These are phyloP conservation scores for Rosa multiflora DNA, from an alignment of 306 rosid genomes.

Conservation along the genomic window DNA sequence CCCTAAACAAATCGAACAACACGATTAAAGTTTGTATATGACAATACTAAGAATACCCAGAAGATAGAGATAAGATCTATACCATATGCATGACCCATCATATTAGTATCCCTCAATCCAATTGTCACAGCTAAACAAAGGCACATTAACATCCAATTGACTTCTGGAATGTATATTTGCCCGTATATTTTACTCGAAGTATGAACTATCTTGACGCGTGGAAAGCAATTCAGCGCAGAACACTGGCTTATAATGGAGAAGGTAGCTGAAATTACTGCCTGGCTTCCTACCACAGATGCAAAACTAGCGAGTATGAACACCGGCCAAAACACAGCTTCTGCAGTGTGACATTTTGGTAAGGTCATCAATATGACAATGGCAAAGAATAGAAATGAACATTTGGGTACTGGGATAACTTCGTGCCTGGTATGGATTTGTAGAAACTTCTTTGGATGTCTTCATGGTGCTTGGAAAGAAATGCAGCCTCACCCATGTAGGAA, in stretches of 20 bases:
- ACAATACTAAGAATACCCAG: background rate
- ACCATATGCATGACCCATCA: constrained; percentile 79
- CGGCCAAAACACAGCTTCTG: constrained; percentile 80
- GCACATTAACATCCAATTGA: constrained; percentile 78
- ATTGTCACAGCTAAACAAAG: constrained; percentile 61
- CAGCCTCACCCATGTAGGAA: constrained; percentile 85
- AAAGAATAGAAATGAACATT: background rate
- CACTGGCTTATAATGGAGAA: constrained; percentile 73
- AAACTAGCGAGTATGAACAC: constrained; percentile 67
- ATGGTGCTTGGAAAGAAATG: constrained; percentile 69
- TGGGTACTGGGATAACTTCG: constrained; percentile 25
- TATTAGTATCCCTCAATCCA: constrained; percentile 63
- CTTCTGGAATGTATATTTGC: constrained; percentile 76
- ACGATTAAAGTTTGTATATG: constrained; percentile 19
- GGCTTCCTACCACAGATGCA: constrained; percentile 67
- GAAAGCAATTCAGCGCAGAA: constrained; percentile 66
- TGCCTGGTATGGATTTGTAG: constrained; percentile 72
- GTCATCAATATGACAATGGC: background rate
- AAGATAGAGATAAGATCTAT: constrained; percentile 11
- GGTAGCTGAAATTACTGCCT: constrained; percentile 73
- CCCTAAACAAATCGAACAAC: constrained; percentile 47
- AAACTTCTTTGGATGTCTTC: constrained; percentile 72
- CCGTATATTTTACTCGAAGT: constrained; percentile 67
- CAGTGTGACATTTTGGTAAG: constrained; percentile 11
- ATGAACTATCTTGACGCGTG: constrained; percentile 57